These are phyloP conservation scores for Skeletonema marinoi DNA, from an alignment of 108 stramenopile species.

Conservation along the genomic window DNA sequence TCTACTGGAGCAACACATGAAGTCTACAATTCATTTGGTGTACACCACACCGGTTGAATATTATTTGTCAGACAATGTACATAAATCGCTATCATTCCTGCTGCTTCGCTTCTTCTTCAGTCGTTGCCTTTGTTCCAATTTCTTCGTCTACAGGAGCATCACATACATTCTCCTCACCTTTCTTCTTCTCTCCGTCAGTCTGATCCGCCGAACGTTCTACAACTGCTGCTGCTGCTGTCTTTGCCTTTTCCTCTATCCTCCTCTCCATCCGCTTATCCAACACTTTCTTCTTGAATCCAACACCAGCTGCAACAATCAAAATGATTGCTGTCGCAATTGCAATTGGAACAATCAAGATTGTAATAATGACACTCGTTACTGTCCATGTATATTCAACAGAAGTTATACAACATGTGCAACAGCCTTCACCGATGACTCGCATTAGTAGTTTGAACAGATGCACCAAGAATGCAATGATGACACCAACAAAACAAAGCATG, in stretches of 20 bases:
- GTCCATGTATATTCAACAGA: slow-evolving; percentile 32
- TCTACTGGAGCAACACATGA: slow-evolving; percentile 9
- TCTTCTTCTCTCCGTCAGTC: background rate
- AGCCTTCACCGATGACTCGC: slow-evolving; percentile 41
- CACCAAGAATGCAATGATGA: slow-evolving; percentile 42
- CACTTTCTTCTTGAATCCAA: slow-evolving; percentile 19
- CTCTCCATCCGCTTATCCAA: slow-evolving; percentile 33
- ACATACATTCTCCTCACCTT: background rate
- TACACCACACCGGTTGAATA: background rate
- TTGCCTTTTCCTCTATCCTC: slow-evolving; percentile 5
- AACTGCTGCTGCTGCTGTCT: background rate
- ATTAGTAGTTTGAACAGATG: slow-evolving; percentile 62
- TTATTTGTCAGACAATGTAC: no score
- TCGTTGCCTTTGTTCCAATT: background rate
- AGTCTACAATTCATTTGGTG: slow-evolving; percentile 88
- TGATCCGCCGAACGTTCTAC: background rate
- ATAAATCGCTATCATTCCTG: background rate
- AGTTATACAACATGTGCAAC: slow-evolving; percentile 42
- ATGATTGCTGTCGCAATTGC: slow-evolving; percentile 28
- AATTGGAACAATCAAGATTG: slow-evolving; percentile 33
- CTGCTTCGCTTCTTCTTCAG: background rate
- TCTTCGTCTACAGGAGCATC: background rate
- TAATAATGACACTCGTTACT: slow-evolving; percentile 29
- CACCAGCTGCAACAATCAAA: slow-evolving; percentile 33
- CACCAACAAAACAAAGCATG: slow-evolving; percentile 37